A percentile compares a stretch with the other conserved stretches of the same genome.
Conservation (phyloP, 2,329 filamentous ascomycete species). For the Pyrenophora graminea region DNA sequence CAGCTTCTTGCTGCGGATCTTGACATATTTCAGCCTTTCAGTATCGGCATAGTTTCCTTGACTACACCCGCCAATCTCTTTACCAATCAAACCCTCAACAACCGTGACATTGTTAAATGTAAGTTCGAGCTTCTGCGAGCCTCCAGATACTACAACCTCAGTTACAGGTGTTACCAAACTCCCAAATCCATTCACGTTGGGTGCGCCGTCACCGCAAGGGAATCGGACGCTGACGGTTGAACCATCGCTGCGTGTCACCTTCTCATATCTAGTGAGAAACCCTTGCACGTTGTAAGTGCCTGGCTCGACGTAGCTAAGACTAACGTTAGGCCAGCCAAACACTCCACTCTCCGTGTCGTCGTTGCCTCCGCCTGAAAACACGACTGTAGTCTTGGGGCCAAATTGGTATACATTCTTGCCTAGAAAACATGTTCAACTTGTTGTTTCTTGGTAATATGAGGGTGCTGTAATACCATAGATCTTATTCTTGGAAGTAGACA, state of each 20-base stretch:
- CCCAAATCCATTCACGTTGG: conserved; percentile 37
- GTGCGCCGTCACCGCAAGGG: conserved; percentile 45
- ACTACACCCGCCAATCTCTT: conserved; percentile 45
- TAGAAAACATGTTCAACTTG: no score
- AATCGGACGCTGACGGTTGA: conserved; percentile 43
- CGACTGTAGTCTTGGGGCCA: conserved; percentile 19
- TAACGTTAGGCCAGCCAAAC: conserved; percentile 43
- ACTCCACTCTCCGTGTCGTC: conserved; percentile 31
- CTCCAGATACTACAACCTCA: conserved; percentile 34
- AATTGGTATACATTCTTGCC: conserved; percentile 43
- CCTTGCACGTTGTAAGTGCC: conserved; percentile 44
- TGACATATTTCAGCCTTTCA: conserved; percentile 41
- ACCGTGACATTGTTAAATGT: conserved; percentile 37
- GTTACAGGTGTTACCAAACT: conserved; percentile 32
- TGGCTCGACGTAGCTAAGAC: conserved; percentile 34
- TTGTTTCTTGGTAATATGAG: no score
- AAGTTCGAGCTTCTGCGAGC: conserved; percentile 36
- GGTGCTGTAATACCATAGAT: conserved; percentile 31
- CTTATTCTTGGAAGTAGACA: conserved; percentile 40
- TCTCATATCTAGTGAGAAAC: conserved; percentile 45
- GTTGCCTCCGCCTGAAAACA: conserved; percentile 36
- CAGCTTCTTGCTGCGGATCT: conserved; percentile 45
- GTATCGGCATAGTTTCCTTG: conserved; percentile 48
- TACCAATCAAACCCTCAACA: conserved; percentile 32
- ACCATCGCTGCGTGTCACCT: conserved; percentile 43